These are phyloP conservation scores for Hirschioporus abietinus DNA, from an alignment of 768 basidiomycete species.

Conservation along the genomic window DNA sequence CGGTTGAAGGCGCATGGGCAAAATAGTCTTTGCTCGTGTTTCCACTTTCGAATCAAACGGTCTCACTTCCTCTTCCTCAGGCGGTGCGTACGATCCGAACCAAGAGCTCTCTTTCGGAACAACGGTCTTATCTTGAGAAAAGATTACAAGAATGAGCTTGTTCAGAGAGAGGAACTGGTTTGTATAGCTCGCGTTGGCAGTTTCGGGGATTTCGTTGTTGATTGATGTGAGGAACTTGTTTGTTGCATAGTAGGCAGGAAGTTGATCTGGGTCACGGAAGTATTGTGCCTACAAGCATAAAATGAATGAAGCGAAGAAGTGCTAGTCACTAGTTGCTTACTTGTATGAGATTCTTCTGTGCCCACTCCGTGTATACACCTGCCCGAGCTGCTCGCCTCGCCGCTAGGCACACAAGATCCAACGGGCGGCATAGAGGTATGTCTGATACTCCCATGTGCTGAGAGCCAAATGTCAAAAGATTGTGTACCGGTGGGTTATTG, in stretches of 20 bases:
- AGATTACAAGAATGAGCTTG: conserved; percentile 68
- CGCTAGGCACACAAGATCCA: conserved; percentile 65
- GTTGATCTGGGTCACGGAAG: conserved; percentile 65
- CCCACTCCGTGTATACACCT: conserved; percentile 72
- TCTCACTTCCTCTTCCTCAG: conserved; percentile 25
- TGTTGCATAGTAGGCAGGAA: conserved; percentile 50
- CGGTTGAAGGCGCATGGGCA: conserved; percentile 70
- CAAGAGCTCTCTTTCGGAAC: conserved; percentile 82
- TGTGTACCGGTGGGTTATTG: conserved; percentile 68
- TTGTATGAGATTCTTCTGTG: conserved; percentile 70
- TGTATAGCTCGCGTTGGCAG: conserved; percentile 55
- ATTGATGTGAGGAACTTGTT: conserved; percentile 69
- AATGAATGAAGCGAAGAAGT: background rate
- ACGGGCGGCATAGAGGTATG: conserved; percentile 56
- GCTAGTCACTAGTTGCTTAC: conserved; percentile 29
- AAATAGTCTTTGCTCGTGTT: conserved; percentile 30
- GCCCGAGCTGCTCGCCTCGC: conserved; percentile 55
- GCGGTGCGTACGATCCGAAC: conserved; percentile 68
- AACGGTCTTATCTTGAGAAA: conserved; percentile 68
- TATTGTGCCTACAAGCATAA: conserved; percentile 69
- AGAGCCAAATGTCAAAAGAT: conserved; percentile 82
- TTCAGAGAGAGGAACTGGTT: conserved; percentile 55
- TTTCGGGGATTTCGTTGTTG: conserved; percentile 66
- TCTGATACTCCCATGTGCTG: conserved; percentile 86
- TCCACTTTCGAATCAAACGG: conserved; percentile 1